Evolutionary conservation across 2,329 filamentous ascomycete species (phyloP).

Genomic region (Diaporthe sp.): DNA sequence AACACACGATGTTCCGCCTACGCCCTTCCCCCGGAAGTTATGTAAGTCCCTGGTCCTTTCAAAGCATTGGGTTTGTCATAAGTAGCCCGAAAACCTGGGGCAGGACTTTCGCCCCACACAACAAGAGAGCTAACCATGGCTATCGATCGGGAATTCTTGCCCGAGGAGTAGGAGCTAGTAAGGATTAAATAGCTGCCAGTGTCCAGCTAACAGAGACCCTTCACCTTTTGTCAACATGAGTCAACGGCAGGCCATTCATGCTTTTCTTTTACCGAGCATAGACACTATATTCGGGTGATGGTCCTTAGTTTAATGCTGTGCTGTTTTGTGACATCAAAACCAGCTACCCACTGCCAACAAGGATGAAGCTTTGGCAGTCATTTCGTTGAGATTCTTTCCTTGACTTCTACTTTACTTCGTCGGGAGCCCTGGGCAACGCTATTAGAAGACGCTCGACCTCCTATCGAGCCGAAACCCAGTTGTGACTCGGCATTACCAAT

Average conservation of each 20-base stretch:
- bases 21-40: conserved; percentile 24
- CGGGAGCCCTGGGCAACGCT: neutral
- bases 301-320: neutral
- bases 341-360: neutral
- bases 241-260: neutral
- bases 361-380: neutral
- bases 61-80: conserved; percentile 8
- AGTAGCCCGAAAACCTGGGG: neutral
- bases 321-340: neutral
- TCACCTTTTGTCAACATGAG: neutral
- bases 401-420: neutral
- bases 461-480: neutral
- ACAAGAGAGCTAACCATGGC: neutral
- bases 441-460: neutral
- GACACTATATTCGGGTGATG: neutral
- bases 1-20: neutral
- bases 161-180: neutral
- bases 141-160: conserved; percentile 29
- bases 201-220: neutral
- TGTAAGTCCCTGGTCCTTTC: neutral
- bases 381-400: neutral
- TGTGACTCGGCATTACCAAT: neutral
- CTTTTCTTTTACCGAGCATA: neutral
- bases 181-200: neutral
- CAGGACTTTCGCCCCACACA: conserved; percentile 9